Evolutionary conservation across 495 filamentous ascomycete species (phyloP).

Genomic region (Aspergillus kassunensis): DNA sequence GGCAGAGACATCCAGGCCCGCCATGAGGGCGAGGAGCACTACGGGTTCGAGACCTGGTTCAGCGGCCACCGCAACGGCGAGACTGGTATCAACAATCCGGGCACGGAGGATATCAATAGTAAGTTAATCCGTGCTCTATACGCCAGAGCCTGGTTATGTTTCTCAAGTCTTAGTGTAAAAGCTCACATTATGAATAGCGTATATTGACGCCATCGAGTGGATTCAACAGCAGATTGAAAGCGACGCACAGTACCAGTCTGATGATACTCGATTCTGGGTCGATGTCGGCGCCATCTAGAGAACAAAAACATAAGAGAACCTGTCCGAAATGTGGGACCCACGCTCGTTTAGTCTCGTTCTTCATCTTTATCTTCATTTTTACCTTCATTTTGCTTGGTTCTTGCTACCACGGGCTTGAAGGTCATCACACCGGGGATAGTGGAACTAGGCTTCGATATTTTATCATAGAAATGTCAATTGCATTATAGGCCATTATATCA

Average conservation of each 20-base stretch:
- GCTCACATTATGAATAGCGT: conserved; percentile 18
- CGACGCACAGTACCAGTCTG: conserved; percentile 13
- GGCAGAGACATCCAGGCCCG: conserved; percentile 25
- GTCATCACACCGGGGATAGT: too few species aligned
- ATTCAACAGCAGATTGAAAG: conserved; percentile 30
- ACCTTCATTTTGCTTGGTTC: too few species aligned
- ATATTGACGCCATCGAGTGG: conserved; percentile 24
- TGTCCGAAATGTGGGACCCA: background rate
- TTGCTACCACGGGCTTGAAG: too few species aligned
- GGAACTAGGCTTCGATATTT: too few species aligned
- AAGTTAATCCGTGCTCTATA: background rate
- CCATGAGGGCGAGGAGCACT: conserved; percentile 23
- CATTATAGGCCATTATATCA: too few species aligned
- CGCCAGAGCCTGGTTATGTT: background rate
- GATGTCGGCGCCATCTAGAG: conserved; percentile 10
- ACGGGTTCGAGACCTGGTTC: conserved; percentile 26
- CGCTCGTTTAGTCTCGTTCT: too few species aligned
- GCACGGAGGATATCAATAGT: conserved; percentile 24
- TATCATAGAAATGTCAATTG: too few species aligned
- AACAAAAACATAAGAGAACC: too few species aligned
- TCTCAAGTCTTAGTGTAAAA: too few species aligned
- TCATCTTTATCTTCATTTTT: too few species aligned
- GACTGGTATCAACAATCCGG: conserved; percentile 19
- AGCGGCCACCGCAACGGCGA: conserved; percentile 27
- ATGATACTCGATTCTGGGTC: conserved; percentile 13